Evolutionary conservation across 768 basidiomycete genomes (phyloP), one percentile per base, ranked within the genome.

Genomic region (Leccinum imitatum): DNA sequence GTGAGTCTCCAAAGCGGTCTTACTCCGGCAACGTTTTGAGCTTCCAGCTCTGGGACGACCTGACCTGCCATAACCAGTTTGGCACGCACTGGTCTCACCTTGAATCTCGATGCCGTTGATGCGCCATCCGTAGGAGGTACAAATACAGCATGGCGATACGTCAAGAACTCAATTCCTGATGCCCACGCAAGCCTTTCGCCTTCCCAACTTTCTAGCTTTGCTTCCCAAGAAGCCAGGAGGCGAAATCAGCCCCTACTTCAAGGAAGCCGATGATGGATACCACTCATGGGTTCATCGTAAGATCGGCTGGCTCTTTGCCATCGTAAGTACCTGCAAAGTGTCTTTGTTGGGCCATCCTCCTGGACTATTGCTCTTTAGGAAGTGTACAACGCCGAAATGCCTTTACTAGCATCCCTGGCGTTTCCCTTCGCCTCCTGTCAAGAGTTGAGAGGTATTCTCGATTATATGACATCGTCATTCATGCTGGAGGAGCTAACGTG

Each of bases 401-500:
- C 67, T 10, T 35, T 73, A 1, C 54, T 71, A 2, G 72, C 70
- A 3, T 64, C 70, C 11, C 53, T 69, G 4, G 64, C 65, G 8
- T 73, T 53, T 50, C 70, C 71, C 5, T 53, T 65, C 31, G 67
- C 72, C 31, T 67, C 64, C 23, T 64, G 53, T 33, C 39, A 58
- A 27, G 63, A 64, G 44, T 44, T 72, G 61, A 62, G 63, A 33
- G 67, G 51, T 14, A 72, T 73, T 19, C 62, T 69, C 21, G 59
- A 65, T 50, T 73, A 70, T 19, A 73, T 73, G 71, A 70, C 68
- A 13, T 17, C 53, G 15, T 73, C 71, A 8, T 71, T 73, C 58
- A 71, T 73, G 68, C 62, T 73, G 8, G 71, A 72, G 53, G 68
- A 69, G 41, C 46, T 71, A 37, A 72, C 71, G 71, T 68, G 56